Evolutionary conservation across 148 eudicot genomes (phyloP).

Genomic region (Bassia scoparia): DNA sequence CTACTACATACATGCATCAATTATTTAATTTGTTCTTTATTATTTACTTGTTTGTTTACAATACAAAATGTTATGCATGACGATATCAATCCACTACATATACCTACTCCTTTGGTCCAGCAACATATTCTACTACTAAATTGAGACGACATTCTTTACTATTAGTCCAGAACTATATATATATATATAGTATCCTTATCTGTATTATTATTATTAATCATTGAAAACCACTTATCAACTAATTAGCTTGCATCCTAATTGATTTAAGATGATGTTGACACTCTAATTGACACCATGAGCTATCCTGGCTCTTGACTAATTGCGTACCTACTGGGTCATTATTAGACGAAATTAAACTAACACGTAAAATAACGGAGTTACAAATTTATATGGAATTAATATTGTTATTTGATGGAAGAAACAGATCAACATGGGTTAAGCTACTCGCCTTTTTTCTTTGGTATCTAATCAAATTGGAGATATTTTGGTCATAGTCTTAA

Average conservation of each 20-base stretch:
- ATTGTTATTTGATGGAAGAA: too few relatives aligned
- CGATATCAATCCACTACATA: slow-evolving; percentile 8
- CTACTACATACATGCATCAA: too few relatives aligned
- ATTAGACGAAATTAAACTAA: too few relatives aligned
- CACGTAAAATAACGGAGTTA: too few relatives aligned
- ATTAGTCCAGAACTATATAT: not conserved
- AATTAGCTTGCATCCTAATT: not conserved
- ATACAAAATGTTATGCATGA: not conserved
- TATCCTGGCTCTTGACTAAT: not conserved
- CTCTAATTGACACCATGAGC: not conserved
- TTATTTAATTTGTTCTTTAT: too few relatives aligned
- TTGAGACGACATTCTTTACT: not conserved
- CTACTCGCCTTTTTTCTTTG: too few relatives aligned
- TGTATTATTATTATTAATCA: not conserved
- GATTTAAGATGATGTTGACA: not conserved
- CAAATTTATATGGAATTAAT: too few relatives aligned
- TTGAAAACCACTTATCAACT: slow-evolving; percentile 5
- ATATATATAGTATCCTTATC: not conserved
- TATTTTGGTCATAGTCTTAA: too few relatives aligned
- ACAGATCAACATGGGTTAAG: too few relatives aligned
- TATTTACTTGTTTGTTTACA: not conserved
- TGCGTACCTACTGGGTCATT: too few relatives aligned
- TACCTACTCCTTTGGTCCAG: not conserved
- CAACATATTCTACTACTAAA: not conserved
- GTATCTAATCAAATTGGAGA: too few relatives aligned